Base-by-base conservation (phyloP, 192 early-diverging fungal genomes). In the Lunasporangiospora selenospora region DNA sequence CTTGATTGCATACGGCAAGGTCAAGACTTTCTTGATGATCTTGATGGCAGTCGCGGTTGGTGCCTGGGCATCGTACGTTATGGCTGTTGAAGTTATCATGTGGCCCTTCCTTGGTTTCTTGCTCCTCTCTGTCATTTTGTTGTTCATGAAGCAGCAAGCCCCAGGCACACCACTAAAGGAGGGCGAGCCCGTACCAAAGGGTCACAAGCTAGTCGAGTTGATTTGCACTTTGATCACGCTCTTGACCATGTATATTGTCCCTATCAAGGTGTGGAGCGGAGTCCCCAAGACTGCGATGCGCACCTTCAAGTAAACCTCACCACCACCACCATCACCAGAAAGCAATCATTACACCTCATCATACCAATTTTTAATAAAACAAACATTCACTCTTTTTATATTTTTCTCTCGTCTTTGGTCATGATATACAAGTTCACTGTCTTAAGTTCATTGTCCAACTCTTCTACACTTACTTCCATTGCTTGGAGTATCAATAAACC, bases 21-120 rank as follows among this genome's bases (percentile, higher is more conserved):
- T 71, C 47, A 62, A 62, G 40, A 71, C 67, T 0, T 62, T 71
- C 34, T 19, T 71, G 38, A 71, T 71, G 67, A 62, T 71, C 33
- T 39, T 71, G 27, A 55, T 62, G 24, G 67, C 67, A 0, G 67
- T 71, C 23, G 53, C 40, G 15, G 46, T 61, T 27, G 67, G 67
- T 0, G 58, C 45, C 21, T 71, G 67, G 67, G 67, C 67, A 16
- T 61, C 67, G 21, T 71, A 71, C 46, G 59, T 71, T 10, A 56
- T 71, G 59, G 67, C 67, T 1, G 67, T 71, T 15, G 67, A 71
- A 41, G 53, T 71, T 39, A 71, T 71, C 19, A 71, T 71, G 67
- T 71, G 67, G 67, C 67, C 67, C 16, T 61, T 71, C 59, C 41
- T 71, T 29, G 67, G 67, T n/a, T 71, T 71, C 53, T 45, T 71